These are phyloP conservation scores for Aspergillus carlsbadensis DNA, from an alignment of 495 filamentous ascomycete species.

Conservation along the genomic window DNA sequence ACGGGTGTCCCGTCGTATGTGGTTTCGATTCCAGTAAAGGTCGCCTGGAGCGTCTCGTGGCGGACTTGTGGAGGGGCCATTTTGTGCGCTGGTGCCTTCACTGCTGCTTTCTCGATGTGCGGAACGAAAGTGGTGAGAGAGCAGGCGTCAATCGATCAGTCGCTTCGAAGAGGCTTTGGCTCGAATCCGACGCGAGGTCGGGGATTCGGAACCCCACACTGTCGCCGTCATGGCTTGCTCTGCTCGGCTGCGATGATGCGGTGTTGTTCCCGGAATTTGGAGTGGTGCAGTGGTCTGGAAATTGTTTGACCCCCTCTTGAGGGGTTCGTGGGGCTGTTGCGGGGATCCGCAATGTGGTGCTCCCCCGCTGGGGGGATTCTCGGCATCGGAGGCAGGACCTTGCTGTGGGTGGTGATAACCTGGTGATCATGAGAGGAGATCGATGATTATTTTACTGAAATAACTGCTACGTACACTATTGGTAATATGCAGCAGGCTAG, in stretches of 20 bases:
- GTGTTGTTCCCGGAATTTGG: not conserved
- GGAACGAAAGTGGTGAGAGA: no score
- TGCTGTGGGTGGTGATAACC: no score
- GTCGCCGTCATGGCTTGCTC: not conserved
- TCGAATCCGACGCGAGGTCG: not conserved
- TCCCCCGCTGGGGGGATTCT: no score
- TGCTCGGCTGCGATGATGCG: not conserved
- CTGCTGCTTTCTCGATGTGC: not conserved
- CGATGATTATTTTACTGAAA: no score
- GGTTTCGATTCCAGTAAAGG: conserved; percentile 30
- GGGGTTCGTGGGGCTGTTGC: conserved; percentile 24
- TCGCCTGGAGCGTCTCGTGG: conserved; percentile 29
- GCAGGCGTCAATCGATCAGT: not conserved
- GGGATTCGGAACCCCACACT: not conserved
- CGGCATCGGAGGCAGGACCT: no score
- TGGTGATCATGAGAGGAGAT: no score
- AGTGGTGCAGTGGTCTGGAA: no score
- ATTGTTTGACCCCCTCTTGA: not conserved
- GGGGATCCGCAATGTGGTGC: conserved; percentile 13
- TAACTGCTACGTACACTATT: no score
- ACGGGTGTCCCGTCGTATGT: conserved; percentile 16
- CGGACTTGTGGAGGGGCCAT: conserved; percentile 29
- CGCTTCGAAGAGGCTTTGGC: not conserved
- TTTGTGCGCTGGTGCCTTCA: not conserved
- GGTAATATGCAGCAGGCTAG: no score